These are phyloP conservation scores for Anacardium occidentale DNA, from an alignment of 345 rosid species.

Conservation along the genomic window DNA sequence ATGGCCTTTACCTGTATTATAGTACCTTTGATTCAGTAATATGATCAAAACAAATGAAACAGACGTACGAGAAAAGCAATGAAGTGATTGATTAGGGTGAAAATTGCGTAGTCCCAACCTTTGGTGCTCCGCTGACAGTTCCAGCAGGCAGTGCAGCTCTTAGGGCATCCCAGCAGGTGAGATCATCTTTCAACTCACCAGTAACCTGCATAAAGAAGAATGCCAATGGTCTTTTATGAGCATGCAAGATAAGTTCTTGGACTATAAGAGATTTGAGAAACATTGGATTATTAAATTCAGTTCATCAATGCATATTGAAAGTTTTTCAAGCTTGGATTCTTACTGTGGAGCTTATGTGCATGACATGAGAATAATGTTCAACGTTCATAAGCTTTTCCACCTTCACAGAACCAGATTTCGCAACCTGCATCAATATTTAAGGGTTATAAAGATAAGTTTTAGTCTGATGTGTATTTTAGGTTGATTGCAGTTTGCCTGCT, in stretches of 20 bases:
- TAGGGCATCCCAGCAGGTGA: constrained; percentile 78
- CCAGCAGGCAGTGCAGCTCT: constrained; percentile 86
- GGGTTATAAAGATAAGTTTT: neutral
- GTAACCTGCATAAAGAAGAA: constrained; percentile 50
- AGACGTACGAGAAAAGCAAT: neutral
- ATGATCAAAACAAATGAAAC: neutral
- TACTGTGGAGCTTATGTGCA: constrained; percentile 97
- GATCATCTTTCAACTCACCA: constrained; percentile 69
- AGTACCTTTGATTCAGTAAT: too few relatives aligned
- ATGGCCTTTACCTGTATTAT: constrained; percentile 62
- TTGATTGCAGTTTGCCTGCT: too few relatives aligned
- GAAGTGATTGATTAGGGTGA: neutral
- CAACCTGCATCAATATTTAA: constrained; percentile 45
- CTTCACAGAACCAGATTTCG: constrained; percentile 74
- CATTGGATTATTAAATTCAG: neutral
- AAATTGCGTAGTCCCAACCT: constrained; percentile 37
- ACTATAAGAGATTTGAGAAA: neutral
- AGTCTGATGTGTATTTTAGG: too few relatives aligned
- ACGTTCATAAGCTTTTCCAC: constrained; percentile 89
- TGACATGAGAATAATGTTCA: constrained; percentile 87
- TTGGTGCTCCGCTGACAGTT: constrained; percentile 94
- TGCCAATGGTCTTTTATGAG: neutral
- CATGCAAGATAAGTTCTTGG: neutral
- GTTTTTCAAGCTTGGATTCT: constrained; percentile 20
- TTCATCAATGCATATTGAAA: neutral